These are phyloP conservation scores for Pythium periplocum DNA, from an alignment of 352 stramenopile species.

Conservation along the genomic window DNA sequence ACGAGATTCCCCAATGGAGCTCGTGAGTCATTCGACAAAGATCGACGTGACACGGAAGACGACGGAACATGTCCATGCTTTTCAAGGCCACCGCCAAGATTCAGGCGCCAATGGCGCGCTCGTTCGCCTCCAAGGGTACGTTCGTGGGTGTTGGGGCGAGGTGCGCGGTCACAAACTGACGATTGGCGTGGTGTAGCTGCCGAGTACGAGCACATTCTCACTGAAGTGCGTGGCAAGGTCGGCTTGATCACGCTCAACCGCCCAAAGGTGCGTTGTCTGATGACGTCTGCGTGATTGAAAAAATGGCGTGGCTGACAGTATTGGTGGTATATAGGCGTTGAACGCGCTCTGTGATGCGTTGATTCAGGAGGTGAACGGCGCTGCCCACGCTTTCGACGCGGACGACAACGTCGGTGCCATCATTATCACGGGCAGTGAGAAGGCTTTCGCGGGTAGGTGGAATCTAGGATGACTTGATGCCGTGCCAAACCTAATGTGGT, in stretches of 20 bases:
- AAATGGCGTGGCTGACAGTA: too few species aligned
- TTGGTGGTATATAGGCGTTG: constrained; percentile 53
- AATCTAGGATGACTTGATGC: too few species aligned
- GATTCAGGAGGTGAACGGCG: constrained; percentile 94
- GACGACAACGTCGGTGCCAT: constrained; percentile 93
- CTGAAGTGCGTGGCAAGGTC: constrained; percentile 86
- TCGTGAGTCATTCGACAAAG: constrained; percentile 17
- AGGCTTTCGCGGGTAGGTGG: constrained; percentile 89
- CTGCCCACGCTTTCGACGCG: constrained; percentile 88
- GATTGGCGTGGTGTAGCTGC: constrained; percentile 19
- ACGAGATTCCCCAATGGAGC: too few species aligned
- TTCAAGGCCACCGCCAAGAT: constrained; percentile 19
- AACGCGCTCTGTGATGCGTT: constrained; percentile 96
- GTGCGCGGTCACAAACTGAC: too few species aligned
- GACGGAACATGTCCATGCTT: constrained; percentile 41
- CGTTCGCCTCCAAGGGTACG: constrained; percentile 52
- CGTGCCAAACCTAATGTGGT: too few species aligned
- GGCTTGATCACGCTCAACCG: constrained; percentile 95
- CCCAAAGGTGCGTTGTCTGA: constrained; percentile 71
- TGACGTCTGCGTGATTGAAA: too few species aligned
- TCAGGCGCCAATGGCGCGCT: constrained; percentile 26
- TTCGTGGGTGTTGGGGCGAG: background rate
- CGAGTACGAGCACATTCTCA: constrained; percentile 85
- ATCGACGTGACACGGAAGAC: constrained; percentile 1
- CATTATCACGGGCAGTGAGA: constrained; percentile 94